A percentile compares a stretch with the other conserved stretches of the same genome.
Evolutionary conservation across 148 eudicot genomes (phyloP).

Genomic region (Rhododendron ovatum): DNA sequence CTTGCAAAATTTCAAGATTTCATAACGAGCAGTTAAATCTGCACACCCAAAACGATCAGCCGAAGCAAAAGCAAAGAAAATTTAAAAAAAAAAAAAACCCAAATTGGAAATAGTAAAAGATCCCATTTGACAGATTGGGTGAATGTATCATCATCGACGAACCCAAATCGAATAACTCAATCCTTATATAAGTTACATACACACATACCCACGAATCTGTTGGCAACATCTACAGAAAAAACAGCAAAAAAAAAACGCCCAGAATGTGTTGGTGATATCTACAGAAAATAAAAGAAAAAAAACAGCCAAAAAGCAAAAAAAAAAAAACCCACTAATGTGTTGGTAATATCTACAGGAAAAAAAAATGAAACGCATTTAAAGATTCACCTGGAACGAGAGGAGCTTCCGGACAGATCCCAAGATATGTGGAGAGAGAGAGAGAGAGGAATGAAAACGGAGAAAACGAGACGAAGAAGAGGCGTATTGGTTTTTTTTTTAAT

Average conservation of each 20-base stretch:
- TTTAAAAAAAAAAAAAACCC: not conserved
- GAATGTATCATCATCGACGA: not conserved
- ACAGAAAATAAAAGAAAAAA: not conserved
- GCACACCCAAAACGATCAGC: not conserved
- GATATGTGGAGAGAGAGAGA: not conserved
- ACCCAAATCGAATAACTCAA: not conserved
- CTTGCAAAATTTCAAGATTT: not conserved
- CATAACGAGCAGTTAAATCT: not conserved
- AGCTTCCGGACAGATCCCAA: not conserved
- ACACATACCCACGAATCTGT: not conserved
- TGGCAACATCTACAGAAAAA: not conserved
- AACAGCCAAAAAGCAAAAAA: too few species aligned
- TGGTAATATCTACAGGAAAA: not conserved
- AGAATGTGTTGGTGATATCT: not conserved
- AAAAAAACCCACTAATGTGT: too few species aligned
- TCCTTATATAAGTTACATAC: not conserved
- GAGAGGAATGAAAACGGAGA: not conserved
- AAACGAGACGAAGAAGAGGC: not conserved
- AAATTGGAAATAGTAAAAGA: not conserved
- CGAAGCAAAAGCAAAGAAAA: not conserved
- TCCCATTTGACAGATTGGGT: not conserved
- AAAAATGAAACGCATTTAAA: not conserved
- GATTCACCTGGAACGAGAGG: slow-evolving; percentile 2
- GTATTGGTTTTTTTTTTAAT: too few species aligned
- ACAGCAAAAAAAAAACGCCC: not conserved